These are phyloP conservation scores for Cystobasidium tubakii DNA, from an alignment of 768 basidiomycete species.

Conservation along the genomic window DNA sequence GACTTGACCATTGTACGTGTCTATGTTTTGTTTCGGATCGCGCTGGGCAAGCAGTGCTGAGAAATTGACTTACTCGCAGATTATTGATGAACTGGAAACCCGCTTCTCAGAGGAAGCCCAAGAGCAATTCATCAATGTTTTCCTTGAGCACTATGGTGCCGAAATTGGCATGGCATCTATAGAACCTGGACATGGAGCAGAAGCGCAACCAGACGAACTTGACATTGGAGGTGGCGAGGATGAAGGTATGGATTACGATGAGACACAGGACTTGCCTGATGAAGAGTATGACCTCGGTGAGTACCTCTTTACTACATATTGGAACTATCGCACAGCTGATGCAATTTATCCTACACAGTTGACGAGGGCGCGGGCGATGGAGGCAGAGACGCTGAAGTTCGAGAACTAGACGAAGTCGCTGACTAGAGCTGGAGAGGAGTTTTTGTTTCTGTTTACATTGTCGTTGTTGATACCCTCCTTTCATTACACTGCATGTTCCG, in stretches of 20 bases:
- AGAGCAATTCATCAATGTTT: conserved; percentile 15
- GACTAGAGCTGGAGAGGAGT: no score
- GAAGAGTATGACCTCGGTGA: conserved; percentile 33
- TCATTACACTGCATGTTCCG: neutral
- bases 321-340: neutral
- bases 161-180: conserved; percentile 3
- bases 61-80: neutral
- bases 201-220: conserved; percentile 3
- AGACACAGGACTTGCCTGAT: conserved; percentile 17
- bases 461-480: neutral
- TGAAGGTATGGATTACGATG: conserved; percentile 24
- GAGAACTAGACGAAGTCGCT: conserved; percentile 27
- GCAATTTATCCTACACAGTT: no score
- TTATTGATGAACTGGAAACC: conserved; percentile 24
- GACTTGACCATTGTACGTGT: conserved; percentile 21
- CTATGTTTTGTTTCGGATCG: neutral
- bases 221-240: conserved; percentile 1
- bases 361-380: conserved; percentile 32
- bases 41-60: no score
- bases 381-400: conserved; percentile 24
- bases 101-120: conserved; percentile 24
- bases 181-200: neutral
- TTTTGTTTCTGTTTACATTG: no score
- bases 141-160: conserved; percentile 21
- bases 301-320: neutral